phyloP scores from a whole-genome alignment of 1,139 yeast genomes.

The Candida dubliniensis region DNA sequence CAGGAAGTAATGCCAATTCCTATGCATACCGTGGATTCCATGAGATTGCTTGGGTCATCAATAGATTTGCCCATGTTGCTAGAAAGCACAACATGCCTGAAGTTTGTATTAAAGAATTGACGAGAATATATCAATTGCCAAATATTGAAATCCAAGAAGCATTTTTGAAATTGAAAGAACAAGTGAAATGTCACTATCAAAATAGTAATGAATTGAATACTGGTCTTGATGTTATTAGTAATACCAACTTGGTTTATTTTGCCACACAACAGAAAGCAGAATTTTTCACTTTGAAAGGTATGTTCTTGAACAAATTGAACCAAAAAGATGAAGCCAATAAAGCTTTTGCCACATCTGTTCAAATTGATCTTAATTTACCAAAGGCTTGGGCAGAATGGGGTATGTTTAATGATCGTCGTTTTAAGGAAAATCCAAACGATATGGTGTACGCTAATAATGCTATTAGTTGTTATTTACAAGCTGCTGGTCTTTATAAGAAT shows the following conservation, averaged over 20 bases:
- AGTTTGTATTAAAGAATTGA: conserved; percentile 88
- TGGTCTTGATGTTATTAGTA: conserved; percentile 94
- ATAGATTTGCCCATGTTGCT: conserved; percentile 97
- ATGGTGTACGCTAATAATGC: conserved; percentile 91
- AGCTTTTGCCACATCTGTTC: conserved; percentile 97
- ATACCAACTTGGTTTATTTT: conserved; percentile 92
- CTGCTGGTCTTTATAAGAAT: conserved; percentile 93
- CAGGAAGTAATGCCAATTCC: conserved; percentile 76
- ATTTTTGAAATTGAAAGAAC: conserved; percentile 90
- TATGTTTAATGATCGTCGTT: conserved; percentile 83
- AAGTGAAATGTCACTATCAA: conserved; percentile 96
- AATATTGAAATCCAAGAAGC: conserved; percentile 99
- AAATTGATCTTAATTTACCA: conserved; percentile 87
- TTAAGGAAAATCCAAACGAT: conserved; percentile 81
- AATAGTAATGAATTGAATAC: conserved; percentile 84
- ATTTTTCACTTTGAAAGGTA: conserved; percentile 94
- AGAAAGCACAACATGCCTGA: conserved; percentile 96
- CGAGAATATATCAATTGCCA: conserved; percentile 92
- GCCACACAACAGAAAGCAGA: conserved; percentile 98
- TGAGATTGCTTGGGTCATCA: conserved; percentile 98
- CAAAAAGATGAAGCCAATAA: conserved; percentile 95
- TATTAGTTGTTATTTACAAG: conserved; percentile 92
- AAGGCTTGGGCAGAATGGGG: conserved; percentile 99
- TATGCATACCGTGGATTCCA: conserved; percentile 97
- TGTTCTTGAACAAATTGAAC: conserved; percentile 89